Base-by-base conservation (phyloP, 352 stramenopile genomes). In the Sclerospora graminicola region DNA sequence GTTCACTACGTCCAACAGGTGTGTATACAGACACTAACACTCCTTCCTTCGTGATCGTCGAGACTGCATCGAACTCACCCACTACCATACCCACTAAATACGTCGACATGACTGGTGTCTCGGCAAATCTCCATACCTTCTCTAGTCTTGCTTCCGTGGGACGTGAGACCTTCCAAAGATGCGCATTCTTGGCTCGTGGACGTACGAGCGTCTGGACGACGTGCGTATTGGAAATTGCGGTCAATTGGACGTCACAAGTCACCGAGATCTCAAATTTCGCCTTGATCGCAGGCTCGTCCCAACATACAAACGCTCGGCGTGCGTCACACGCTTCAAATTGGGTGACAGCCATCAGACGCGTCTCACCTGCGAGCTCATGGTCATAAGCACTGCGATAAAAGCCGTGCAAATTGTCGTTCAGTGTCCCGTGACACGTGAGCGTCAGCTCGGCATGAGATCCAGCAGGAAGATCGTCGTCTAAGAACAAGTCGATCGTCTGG, bases 231-330 rank as follows among this genome's bases (percentile, higher is more conserved):
- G 69, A 94, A 59, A 99, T 89, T 14, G 85, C 95, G 24, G 84
- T 90, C 27, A 98, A 74, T 28, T 89, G 51, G 13, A 55, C 57
- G 31, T 96, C 86, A 5, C 96, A 88, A 1, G 86, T 65, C 38
- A 98, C 84, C 5, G 80, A 85, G 39, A 98, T 85, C 41, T 84
- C 66, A 59, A 98, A 99, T 14, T 81, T 83, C 16, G 95, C 93
- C 70, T 99, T 99, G 26, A 95, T 70, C 11, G 88, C 82, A 1
- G 96, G 96, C 63, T 99, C 96, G 64, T 99, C 96, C 82, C 95
- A 97, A 71, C 96, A 99, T 6, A 95, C 94, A 57, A 99, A 98
- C 19, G 91, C 94, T 15, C 91, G 81, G 37, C 95, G 81, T n/a
- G 84, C 82, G 39, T 96, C 81, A 39, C 85, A 84, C 32, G 82